Conservation (phyloP, 2,329 filamentous ascomycete genomes). For the Penicillium occitanis region DNA sequence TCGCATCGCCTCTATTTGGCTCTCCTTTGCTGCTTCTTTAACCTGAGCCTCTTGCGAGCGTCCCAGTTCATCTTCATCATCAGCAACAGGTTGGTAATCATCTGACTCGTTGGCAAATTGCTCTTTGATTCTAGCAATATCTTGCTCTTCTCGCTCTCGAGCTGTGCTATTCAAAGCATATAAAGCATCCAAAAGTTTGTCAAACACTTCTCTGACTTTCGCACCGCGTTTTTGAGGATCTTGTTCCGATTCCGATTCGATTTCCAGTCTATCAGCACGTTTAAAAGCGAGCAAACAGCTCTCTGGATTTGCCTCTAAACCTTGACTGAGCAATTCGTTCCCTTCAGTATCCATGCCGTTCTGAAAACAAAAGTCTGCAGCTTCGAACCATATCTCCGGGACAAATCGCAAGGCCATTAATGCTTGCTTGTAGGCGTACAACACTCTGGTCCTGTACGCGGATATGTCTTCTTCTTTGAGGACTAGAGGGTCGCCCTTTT, state of each 20-base stretch:
- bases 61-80: conserved; percentile 58
- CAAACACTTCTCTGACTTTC: conserved; percentile 78
- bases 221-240: conserved; percentile 63
- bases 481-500: conserved; percentile 87
- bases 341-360: conserved; percentile 72
- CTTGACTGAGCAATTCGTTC: conserved; percentile 75
- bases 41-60: conserved; percentile 50
- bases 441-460: conserved; percentile 72
- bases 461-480: conserved; percentile 77
- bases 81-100: conserved; percentile 39
- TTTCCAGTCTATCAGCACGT: conserved; percentile 82
- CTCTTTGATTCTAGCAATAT: conserved; percentile 56
- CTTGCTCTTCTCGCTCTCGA: conserved; percentile 64
- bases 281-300: conserved; percentile 88
- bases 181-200: conserved; percentile 79
- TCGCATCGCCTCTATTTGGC: conserved; percentile 58
- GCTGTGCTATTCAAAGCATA: conserved; percentile 78
- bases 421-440: conserved; percentile 92
- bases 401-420: conserved; percentile 92
- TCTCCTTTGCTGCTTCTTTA: conserved; percentile 53
- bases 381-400: conserved; percentile 94
- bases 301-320: conserved; percentile 87
- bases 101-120: conserved; percentile 48
- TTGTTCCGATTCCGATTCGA: conserved; percentile 73
- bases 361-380: conserved; percentile 85